Percentiles rank a stretch among this genome's conserved stretches.
Conservation (phyloP, 805 yeast species). For the Kazachstania psychrophila region DNA sequence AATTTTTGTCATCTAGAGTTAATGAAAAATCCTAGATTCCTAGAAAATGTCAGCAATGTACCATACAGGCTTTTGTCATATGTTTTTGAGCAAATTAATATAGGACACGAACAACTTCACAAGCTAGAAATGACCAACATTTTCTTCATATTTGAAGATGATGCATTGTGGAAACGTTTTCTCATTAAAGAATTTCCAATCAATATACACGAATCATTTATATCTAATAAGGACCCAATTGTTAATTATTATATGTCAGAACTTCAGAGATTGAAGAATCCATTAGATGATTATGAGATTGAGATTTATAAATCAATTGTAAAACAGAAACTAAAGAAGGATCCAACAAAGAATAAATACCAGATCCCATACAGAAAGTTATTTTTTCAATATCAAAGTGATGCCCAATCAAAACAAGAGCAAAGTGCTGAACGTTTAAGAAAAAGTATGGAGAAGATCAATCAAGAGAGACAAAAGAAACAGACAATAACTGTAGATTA, state of each 20-base stretch:
- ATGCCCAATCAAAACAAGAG: slow-evolving; percentile 28
- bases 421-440: slow-evolving; percentile 30
- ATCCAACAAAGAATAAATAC: slow-evolving; percentile 20
- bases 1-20: slow-evolving; percentile 20
- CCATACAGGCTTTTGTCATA: slow-evolving; percentile 28
- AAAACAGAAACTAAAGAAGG: slow-evolving; percentile 12
- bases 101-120: slow-evolving; percentile 27
- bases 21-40: slow-evolving; percentile 17
- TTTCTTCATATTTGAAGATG: slow-evolving; percentile 32
- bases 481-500: slow-evolving; percentile 22
- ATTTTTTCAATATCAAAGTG: slow-evolving; percentile 28
- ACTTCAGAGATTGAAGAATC: not conserved
- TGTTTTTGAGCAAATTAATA: slow-evolving; percentile 25
- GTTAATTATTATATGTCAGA: slow-evolving; percentile 12
- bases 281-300: slow-evolving; percentile 4
- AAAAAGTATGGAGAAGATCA: slow-evolving; percentile 22
- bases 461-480: slow-evolving; percentile 27
- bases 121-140: slow-evolving; percentile 29
- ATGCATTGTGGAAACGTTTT: slow-evolving; percentile 29
- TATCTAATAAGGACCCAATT: slow-evolving; percentile 21
- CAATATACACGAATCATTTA: slow-evolving; percentile 26
- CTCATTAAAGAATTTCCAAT: slow-evolving; percentile 30
- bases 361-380: slow-evolving; percentile 31
- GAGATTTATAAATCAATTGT: slow-evolving; percentile 13
- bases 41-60: slow-evolving; percentile 26